A percentile compares a stretch with the other conserved stretches of the same genome.
These are phyloP conservation scores for Hanseniaspora lachancei DNA, from an alignment of 805 yeast species.

Conservation along the genomic window DNA sequence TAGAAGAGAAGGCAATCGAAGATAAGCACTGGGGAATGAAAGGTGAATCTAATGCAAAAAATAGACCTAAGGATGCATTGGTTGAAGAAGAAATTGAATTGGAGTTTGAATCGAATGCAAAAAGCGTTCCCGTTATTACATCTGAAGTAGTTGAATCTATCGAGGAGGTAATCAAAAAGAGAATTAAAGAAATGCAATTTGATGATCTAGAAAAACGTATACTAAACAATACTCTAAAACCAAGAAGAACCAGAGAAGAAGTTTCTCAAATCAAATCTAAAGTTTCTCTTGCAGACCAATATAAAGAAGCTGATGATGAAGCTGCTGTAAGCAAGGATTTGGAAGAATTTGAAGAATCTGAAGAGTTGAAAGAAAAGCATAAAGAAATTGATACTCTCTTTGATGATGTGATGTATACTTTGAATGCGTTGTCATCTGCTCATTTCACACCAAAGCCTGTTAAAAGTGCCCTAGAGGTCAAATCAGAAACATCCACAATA, in stretches of 20 bases:
- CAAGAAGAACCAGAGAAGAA: slow-evolving; percentile 44
- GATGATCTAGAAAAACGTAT: slow-evolving; percentile 73
- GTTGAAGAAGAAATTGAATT: slow-evolving; percentile 51
- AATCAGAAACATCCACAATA: slow-evolving; percentile 69
- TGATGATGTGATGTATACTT: slow-evolving; percentile 47
- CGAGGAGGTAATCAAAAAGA: slow-evolving; percentile 76
- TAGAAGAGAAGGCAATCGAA: slow-evolving; percentile 79
- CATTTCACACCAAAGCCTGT: slow-evolving; percentile 87
- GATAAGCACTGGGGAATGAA: slow-evolving; percentile 88
- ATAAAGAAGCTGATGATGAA: slow-evolving; percentile 65
- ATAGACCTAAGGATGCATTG: slow-evolving; percentile 74
- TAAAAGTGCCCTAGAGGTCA: slow-evolving; percentile 64
- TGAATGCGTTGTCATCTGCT: slow-evolving; percentile 87
- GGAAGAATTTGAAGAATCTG: slow-evolving; percentile 39
- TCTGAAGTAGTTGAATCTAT: slow-evolving; percentile 72
- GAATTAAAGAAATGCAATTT: slow-evolving; percentile 62
- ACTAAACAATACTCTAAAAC: slow-evolving; percentile 51
- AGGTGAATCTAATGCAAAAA: slow-evolving; percentile 77
- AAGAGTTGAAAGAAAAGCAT: slow-evolving; percentile 59
- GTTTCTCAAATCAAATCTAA: slow-evolving; percentile 72
- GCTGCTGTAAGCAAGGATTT: slow-evolving; percentile 26
- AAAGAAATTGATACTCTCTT: slow-evolving; percentile 61
- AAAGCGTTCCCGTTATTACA: slow-evolving; percentile 92
- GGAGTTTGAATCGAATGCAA: slow-evolving; percentile 84
- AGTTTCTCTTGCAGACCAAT: slow-evolving; percentile 80